These are phyloP conservation scores for Neopestalotiopsis rosae DNA, from an alignment of 2,329 filamentous ascomycete species.

Conservation along the genomic window DNA sequence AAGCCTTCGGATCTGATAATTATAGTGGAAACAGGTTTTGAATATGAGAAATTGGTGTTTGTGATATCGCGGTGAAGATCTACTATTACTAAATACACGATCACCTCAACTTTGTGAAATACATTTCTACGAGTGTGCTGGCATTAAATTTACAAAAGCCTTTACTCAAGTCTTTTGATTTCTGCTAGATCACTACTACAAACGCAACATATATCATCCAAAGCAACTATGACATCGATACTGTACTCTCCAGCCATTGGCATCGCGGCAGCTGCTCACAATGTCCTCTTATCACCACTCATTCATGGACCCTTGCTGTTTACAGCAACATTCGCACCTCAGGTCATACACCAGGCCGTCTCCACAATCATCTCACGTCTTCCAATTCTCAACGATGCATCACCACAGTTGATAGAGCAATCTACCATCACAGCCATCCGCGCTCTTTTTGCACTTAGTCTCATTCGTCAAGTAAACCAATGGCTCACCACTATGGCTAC, in stretches of 20 bases:
- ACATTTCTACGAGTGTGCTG: neutral
- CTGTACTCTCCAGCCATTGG: constrained; percentile 9
- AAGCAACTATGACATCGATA: neutral
- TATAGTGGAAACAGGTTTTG: neutral
- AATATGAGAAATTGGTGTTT: neutral
- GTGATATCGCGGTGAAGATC: neutral
- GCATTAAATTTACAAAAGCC: too few relatives aligned
- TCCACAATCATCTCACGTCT: neutral
- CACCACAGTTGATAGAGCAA: neutral
- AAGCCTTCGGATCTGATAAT: neutral
- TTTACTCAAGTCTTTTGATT: neutral
- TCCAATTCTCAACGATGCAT: neutral
- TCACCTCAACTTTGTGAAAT: neutral
- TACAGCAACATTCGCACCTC: neutral
- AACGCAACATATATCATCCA: neutral
- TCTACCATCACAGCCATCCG: constrained; percentile 8
- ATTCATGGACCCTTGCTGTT: neutral
- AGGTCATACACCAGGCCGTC: neutral
- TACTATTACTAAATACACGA: neutral
- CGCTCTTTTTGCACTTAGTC: neutral
- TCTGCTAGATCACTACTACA: neutral
- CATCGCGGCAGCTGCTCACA: neutral
- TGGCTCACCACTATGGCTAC: constrained; percentile 2
- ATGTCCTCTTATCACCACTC: constrained; percentile 1
- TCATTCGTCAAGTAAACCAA: constrained; percentile 7